phyloP scores from a whole-genome alignment of 257 asterid genomes.

The Leonotis leonurus region DNA sequence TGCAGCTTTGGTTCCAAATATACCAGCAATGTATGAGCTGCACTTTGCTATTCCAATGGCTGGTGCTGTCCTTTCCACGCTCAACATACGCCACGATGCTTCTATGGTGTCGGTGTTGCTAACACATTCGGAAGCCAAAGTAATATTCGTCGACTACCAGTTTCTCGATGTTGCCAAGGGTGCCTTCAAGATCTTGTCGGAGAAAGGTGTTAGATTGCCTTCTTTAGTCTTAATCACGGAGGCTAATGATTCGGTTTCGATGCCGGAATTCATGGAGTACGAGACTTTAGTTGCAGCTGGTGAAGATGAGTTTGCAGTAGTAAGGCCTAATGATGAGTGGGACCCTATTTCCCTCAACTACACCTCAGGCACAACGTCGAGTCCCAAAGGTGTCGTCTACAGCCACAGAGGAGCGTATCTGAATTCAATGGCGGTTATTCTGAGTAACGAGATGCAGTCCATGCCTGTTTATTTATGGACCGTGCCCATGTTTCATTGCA shows the following conservation, averaged over 20 bases:
- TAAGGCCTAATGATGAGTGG: constrained; percentile 51
- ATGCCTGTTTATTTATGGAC: constrained; percentile 58
- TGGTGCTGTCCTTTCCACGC: constrained; percentile 54
- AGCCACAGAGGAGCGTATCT: constrained; percentile 72
- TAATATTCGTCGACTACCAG: constrained; percentile 48
- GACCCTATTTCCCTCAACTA: constrained; percentile 62
- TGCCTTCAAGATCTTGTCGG: constrained; percentile 27
- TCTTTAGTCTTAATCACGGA: constrained; percentile 36
- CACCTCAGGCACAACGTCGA: constrained; percentile 78
- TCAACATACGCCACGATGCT: constrained; percentile 38
- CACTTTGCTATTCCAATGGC: constrained; percentile 71
- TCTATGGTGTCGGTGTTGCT: constrained; percentile 38
- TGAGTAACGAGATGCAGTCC: constrained; percentile 32
- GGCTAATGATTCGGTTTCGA: neutral
- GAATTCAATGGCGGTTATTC: constrained; percentile 38
- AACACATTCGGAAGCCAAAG: constrained; percentile 38
- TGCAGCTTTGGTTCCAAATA: constrained; percentile 55
- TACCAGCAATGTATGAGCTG: constrained; percentile 57
- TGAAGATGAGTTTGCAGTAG: constrained; percentile 24
- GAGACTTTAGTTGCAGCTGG: constrained; percentile 37
- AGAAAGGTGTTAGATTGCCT: constrained; percentile 22
- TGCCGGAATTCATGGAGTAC: constrained; percentile 20
- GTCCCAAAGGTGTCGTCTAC: constrained; percentile 70
- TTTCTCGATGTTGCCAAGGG: constrained; percentile 26
- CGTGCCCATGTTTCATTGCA: constrained; percentile 75